Evolutionary conservation across 176 grass and related monocot genomes (phyloP).

Genomic region (Zoysia pacifica): DNA sequence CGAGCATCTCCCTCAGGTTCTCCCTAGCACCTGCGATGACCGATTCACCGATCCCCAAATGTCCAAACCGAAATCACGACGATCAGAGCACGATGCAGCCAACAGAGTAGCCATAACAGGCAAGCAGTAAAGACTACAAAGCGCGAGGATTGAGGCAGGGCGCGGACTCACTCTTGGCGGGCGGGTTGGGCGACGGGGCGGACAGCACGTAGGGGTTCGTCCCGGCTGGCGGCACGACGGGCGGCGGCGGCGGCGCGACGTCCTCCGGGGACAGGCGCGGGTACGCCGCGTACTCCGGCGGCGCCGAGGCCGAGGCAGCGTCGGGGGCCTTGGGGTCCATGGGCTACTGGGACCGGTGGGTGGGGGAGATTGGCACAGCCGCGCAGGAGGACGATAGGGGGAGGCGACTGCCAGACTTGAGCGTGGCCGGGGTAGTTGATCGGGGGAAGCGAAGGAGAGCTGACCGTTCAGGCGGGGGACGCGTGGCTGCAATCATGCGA

Average conservation of each 20-base stretch:
- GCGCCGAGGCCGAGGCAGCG: background rate
- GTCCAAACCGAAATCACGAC: background rate
- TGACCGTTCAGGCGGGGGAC: background rate
- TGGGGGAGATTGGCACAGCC: background rate
- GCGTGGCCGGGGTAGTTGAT: background rate
- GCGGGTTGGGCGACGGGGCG: conserved; percentile 32
- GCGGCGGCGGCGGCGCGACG: conserved; percentile 45
- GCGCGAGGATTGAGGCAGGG: background rate
- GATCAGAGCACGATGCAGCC: background rate
- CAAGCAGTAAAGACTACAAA: background rate
- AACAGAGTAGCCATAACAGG: background rate
- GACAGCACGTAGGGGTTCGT: conserved; percentile 57
- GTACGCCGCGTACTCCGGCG: conserved; percentile 38
- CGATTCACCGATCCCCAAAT: background rate
- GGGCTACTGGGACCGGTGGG: conserved; percentile 1
- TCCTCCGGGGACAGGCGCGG: conserved; percentile 60
- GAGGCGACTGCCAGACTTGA: background rate
- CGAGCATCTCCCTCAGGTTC: conserved; percentile 33
- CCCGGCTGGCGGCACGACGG: conserved; percentile 38
- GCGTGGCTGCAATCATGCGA: background rate
- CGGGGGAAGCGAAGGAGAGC: background rate
- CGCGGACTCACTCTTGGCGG: conserved; percentile 36
- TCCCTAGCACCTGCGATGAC: too few species aligned
- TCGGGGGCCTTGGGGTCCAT: conserved; percentile 44
- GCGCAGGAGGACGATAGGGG: background rate